Conservation (phyloP, 306 rosid species). For the Alnus glutinosa region DNA sequence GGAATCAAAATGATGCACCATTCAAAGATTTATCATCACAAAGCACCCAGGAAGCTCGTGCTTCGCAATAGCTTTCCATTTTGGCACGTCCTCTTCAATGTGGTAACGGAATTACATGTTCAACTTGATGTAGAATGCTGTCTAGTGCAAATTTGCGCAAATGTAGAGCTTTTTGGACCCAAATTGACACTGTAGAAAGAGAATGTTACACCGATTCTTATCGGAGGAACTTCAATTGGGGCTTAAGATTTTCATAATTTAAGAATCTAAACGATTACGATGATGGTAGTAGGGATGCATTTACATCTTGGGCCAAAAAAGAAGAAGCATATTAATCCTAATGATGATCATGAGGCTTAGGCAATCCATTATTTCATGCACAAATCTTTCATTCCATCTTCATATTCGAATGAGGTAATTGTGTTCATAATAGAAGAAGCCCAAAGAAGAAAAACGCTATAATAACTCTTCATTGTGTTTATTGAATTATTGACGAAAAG, state of each 20-base stretch:
- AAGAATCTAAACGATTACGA: too few relatives aligned
- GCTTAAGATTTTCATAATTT: background rate
- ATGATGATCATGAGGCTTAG: too few relatives aligned
- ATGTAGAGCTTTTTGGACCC: background rate
- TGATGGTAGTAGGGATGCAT: background rate
- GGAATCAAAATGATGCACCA: conserved; percentile 34
- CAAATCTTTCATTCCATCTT: too few relatives aligned
- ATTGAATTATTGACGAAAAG: too few relatives aligned
- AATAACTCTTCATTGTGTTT: too few relatives aligned
- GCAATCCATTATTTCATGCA: too few relatives aligned
- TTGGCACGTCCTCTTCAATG: background rate
- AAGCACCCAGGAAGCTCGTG: conserved; percentile 33
- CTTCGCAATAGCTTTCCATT: conserved; percentile 29
- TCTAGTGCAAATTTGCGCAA: background rate
- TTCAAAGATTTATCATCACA: conserved; percentile 38
- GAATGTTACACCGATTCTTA: background rate
- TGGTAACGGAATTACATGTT: background rate
- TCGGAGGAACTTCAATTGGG: background rate
- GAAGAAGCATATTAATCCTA: background rate
- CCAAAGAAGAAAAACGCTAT: too few relatives aligned
- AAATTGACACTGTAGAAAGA: background rate
- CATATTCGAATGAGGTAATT: too few relatives aligned
- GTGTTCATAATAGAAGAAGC: too few relatives aligned
- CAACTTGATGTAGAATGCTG: background rate
- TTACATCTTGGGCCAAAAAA: background rate